Evolutionary conservation across 352 stramenopile genomes (phyloP).

Genomic region (Paralagenidium karlingii): DNA sequence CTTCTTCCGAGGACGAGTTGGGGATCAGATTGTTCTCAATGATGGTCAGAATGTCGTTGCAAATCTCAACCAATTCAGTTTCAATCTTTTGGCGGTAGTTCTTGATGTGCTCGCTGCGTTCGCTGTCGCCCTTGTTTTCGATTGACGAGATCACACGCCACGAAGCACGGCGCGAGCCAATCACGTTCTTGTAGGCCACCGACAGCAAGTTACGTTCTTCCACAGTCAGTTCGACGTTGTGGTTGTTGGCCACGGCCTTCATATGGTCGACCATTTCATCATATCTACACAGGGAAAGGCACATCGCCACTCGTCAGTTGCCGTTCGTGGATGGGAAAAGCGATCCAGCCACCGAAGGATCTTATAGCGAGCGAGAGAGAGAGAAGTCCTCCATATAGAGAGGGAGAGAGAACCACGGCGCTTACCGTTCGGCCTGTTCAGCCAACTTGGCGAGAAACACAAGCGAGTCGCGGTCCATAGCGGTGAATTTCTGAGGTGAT

Average conservation of each 20-base stretch:
- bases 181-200: slow-evolving; percentile 96
- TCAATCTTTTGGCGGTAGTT: slow-evolving; percentile 97
- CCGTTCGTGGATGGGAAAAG: too few species aligned
- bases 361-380: neutral
- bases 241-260: slow-evolving; percentile 96
- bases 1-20: slow-evolving; percentile 94
- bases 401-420: neutral
- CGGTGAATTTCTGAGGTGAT: too few species aligned
- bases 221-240: slow-evolving; percentile 94
- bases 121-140: slow-evolving; percentile 95
- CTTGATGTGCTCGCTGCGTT: slow-evolving; percentile 76
- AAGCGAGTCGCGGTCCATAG: slow-evolving; percentile 68
- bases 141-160: slow-evolving; percentile 99
- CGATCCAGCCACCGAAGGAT: neutral
- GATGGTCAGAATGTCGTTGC: slow-evolving; percentile 95
- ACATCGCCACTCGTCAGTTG: too few species aligned
- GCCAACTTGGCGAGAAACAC: slow-evolving; percentile 75
- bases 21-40: slow-evolving; percentile 98
- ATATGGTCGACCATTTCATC: slow-evolving; percentile 95
- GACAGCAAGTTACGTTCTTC: slow-evolving; percentile 97
- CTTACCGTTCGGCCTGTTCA: slow-evolving; percentile 71
- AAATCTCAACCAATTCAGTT: slow-evolving; percentile 93
- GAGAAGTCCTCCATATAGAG: neutral
- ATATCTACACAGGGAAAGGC: slow-evolving; percentile 58
- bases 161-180: slow-evolving; percentile 94